Percentiles rank a stretch among this genome's conserved stretches.
These are phyloP conservation scores for Sporobolomyces pararoseus DNA, from an alignment of 768 basidiomycete species.

Conservation along the genomic window DNA sequence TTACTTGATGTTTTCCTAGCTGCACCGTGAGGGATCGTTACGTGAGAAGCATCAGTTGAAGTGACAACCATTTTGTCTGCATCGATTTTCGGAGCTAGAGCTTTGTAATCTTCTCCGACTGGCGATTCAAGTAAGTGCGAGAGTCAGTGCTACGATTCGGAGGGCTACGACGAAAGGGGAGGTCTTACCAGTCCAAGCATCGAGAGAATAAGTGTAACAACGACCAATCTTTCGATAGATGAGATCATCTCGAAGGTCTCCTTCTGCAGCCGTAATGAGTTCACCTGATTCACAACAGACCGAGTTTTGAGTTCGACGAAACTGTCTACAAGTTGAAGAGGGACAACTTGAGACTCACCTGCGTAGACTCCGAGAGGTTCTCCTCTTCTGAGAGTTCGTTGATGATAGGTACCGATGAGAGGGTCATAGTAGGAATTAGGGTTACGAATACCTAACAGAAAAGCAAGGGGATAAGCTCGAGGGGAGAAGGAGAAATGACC, in stretches of 20 bases:
- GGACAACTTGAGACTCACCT: background rate
- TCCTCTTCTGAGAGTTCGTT: background rate
- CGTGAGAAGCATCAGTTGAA: background rate
- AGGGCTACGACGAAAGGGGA: background rate
- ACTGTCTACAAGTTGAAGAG: background rate
- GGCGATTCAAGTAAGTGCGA: background rate
- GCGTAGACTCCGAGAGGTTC: conserved; percentile 26
- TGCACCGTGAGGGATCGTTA: background rate
- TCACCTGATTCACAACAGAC: conserved; percentile 23
- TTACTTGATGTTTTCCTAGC: background rate
- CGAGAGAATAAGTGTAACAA: conserved; percentile 31
- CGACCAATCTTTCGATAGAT: conserved; percentile 2
- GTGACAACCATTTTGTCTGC: background rate
- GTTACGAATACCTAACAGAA: background rate
- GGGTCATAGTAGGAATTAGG: background rate
- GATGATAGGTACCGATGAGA: background rate
- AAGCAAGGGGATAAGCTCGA: no score
- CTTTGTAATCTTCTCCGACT: conserved; percentile 16
- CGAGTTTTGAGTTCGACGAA: no score
- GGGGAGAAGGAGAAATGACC: no score
- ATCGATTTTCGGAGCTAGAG: background rate
- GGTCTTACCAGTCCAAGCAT: conserved; percentile 8
- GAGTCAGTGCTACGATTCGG: background rate
- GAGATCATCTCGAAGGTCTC: background rate
- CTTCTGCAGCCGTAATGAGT: background rate